Evolutionary conservation across 2,329 filamentous ascomycete species (phyloP).

Genomic region (Colletotrichum coccodes): DNA sequence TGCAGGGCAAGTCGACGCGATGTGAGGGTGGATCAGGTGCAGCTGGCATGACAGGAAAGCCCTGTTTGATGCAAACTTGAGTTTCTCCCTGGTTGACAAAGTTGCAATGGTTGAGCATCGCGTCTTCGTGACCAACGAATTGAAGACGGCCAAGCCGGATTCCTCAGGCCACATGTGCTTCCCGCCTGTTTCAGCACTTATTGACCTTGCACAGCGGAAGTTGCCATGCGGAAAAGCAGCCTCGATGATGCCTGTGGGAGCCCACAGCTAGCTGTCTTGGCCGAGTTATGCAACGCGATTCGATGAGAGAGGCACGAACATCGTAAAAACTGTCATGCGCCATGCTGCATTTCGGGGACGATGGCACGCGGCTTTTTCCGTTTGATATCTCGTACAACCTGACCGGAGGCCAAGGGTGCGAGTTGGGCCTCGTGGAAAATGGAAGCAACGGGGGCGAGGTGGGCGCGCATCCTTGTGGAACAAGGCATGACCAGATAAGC

Average conservation of each 20-base stretch:
- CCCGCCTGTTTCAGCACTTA: constrained; percentile 5
- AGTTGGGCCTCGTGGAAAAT: background rate
- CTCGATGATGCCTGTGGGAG: background rate
- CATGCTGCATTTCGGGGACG: constrained; percentile 2
- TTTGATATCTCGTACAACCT: background rate
- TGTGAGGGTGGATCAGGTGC: background rate
- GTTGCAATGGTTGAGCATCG: background rate
- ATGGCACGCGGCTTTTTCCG: constrained; percentile 1
- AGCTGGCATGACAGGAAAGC: constrained; percentile 6
- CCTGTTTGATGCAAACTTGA: background rate
- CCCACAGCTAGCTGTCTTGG: constrained; percentile 8
- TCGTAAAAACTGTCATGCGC: constrained; percentile 15
- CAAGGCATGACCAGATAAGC: constrained; percentile 2
- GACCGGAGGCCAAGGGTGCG: background rate
- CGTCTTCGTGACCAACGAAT: background rate
- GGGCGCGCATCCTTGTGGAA: background rate
- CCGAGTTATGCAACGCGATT: background rate
- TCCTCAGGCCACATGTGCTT: constrained; percentile 9
- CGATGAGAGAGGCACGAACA: background rate
- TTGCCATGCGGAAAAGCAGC: constrained; percentile 15
- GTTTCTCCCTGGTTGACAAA: background rate
- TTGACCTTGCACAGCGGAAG: background rate
- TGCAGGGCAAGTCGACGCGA: constrained; percentile 12
- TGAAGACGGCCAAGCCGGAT: background rate
- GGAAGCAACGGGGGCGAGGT: background rate